Evolutionary conservation across 2,329 filamentous ascomycete genomes (phyloP).

Genomic region (Corinectria fuckeliana): DNA sequence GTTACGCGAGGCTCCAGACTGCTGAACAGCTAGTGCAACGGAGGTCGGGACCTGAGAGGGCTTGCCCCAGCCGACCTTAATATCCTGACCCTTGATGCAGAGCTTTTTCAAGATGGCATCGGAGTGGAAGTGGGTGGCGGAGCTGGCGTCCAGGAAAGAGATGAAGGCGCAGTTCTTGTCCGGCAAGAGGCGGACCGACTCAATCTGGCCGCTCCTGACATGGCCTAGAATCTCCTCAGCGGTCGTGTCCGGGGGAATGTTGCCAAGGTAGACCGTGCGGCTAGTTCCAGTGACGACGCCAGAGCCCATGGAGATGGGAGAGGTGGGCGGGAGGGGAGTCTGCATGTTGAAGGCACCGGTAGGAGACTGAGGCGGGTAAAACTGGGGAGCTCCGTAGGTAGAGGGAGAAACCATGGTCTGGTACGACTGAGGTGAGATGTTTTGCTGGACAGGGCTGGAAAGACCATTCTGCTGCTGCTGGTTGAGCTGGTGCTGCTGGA

Average conservation of each 20-base stretch:
- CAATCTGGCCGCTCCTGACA: slow-evolving; percentile 95
- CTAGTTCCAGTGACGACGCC: slow-evolving; percentile 88
- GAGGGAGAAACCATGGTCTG: slow-evolving; percentile 87
- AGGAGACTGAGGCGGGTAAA: slow-evolving; percentile 88
- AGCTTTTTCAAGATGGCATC: slow-evolving; percentile 99
- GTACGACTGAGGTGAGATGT: slow-evolving; percentile 83
- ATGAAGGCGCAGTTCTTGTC: slow-evolving; percentile 99
- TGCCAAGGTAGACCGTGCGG: slow-evolving; percentile 95
- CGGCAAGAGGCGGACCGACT: slow-evolving; percentile 94
- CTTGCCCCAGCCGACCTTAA: slow-evolving; percentile 99
- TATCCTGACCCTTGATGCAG: slow-evolving; percentile 97
- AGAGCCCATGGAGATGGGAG: slow-evolving; percentile 77
- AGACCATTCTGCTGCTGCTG: slow-evolving; percentile 68
- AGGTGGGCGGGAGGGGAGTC: slow-evolving; percentile 67
- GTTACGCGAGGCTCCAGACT: slow-evolving; percentile 94
- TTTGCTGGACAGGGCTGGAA: slow-evolving; percentile 76
- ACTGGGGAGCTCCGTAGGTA: slow-evolving; percentile 80
- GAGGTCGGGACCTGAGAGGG: slow-evolving; percentile 97
- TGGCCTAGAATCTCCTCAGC: slow-evolving; percentile 97
- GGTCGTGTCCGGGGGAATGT: slow-evolving; percentile 96
- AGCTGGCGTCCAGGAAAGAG: slow-evolving; percentile 96
- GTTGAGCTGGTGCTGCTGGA: slow-evolving; percentile 67
- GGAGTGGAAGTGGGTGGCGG: slow-evolving; percentile 98
- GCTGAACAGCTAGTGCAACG: slow-evolving; percentile 95
- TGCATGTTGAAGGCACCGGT: slow-evolving; percentile 73